phyloP scores from a whole-genome alignment of 352 stramenopile genomes.

The Phytopythium helicoides region DNA sequence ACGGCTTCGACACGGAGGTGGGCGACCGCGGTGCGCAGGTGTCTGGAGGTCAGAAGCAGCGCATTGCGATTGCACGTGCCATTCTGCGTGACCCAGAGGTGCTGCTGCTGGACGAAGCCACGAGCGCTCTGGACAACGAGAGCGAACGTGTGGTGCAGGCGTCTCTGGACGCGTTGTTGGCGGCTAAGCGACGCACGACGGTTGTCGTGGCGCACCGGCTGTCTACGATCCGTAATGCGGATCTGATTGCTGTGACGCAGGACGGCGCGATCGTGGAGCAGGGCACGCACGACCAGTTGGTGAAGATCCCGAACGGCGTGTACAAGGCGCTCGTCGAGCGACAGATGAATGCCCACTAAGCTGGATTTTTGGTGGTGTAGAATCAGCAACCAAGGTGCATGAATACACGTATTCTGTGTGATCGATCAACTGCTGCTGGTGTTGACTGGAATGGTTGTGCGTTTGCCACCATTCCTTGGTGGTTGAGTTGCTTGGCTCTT shows the following conservation, averaged over 20 bases:
- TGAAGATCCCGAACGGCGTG: conserved; percentile 41
- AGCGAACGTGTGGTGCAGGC: conserved; percentile 76
- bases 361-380: no score
- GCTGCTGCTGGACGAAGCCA: conserved; percentile 75
- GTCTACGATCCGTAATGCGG: conserved; percentile 90
- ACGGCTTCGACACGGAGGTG: conserved; percentile 54
- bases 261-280: conserved; percentile 86
- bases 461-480: no score
- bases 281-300: conserved; percentile 83
- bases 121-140: conserved; percentile 62
- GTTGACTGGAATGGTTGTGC: no score
- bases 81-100: conserved; percentile 74
- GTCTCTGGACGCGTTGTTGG: conserved; percentile 45
- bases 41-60: conserved; percentile 77
- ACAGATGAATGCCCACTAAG: conserved; percentile 8
- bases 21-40: conserved; percentile 70
- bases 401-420: no score
- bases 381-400: no score
- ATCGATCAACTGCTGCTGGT: no score
- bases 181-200: conserved; percentile 86
- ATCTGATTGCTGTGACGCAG: conserved; percentile 90
- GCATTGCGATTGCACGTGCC: conserved; percentile 71
- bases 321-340: conserved; percentile 43
- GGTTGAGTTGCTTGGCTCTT: no score
- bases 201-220: conserved; percentile 97